Conservation (phyloP, 2,329 filamentous ascomycete genomes). For the Rutstroemia sydowiana region DNA sequence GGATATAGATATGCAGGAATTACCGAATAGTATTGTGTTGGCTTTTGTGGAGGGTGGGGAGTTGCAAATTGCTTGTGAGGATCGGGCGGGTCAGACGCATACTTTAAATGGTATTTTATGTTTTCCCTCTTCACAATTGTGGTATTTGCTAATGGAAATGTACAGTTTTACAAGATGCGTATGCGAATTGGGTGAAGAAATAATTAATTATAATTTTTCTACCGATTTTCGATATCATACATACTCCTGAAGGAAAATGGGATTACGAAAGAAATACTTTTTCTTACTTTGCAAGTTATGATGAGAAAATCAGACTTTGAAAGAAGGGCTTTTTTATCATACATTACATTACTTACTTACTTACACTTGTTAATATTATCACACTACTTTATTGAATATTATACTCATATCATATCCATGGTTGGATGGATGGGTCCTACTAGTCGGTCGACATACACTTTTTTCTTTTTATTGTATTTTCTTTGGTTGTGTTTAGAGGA, state of each 20-base stretch:
- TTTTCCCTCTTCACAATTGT: not conserved
- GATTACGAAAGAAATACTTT: not conserved
- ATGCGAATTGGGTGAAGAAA: not conserved
- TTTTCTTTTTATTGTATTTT: not conserved
- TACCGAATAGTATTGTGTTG: conserved; percentile 73
- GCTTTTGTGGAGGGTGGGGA: conserved; percentile 55
- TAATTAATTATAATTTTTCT: not conserved
- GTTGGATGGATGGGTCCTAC: too few species aligned
- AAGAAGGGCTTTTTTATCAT: too few species aligned
- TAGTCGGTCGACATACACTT: too few species aligned
- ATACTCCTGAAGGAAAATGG: not conserved
- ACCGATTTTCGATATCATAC: not conserved
- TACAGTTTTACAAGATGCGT: not conserved
- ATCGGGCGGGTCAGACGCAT: conserved; percentile 48
- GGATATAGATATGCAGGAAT: conserved; percentile 85
- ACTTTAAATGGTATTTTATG: conserved; percentile 37
- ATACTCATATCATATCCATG: not conserved
- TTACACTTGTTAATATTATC: not conserved
- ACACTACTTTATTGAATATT: not conserved
- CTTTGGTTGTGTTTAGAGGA: not conserved
- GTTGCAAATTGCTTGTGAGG: conserved; percentile 59
- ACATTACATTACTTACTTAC: too few species aligned
- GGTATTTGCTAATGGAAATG: not conserved
- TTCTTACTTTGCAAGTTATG: not conserved
- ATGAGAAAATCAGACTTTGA: not conserved